Base-by-base conservation (phyloP, 2,329 filamentous ascomycete genomes). In the Apiospora aurea region DNA sequence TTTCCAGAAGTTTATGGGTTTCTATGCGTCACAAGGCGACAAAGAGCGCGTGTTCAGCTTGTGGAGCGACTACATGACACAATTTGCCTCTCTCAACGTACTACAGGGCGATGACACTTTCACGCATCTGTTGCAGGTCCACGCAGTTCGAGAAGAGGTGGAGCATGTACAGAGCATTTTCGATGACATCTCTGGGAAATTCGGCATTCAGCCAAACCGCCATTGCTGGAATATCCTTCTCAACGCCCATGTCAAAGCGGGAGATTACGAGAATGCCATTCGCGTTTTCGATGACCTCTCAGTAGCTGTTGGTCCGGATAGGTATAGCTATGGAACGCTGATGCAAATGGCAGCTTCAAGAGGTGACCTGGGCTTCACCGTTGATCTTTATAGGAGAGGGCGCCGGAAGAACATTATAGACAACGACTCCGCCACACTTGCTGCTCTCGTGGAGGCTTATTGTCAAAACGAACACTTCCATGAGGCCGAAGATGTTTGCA, bases 171-270 rank as follows among this genome's bases (percentile, higher is more conserved):
- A 88, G 69, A 80, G 84, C 26, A 87, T 91, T 47, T 92, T 98
- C 73, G 78, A 89, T 67, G 84, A 87, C n/a, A 89, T 96, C 71
- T 78, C 80, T 34, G 76, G 82, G 8, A 84, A 89, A 69, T 91
- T 91, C 76, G 81, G 84, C 0, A 76, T 92, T 21, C 75, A 83
- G 57, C 92, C 91, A 8, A 89, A 90, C 74, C 80, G 87, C 1
- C 79, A 85, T 47, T 90, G 88, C 74, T 97, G 93, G 92, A 97
- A 97, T 78, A 90, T 91, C 29, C 81, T 97, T 41, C 85, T 98
- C 66, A 90, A 92, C 77, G 91, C 92, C 2, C 89, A 95, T 80
- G 86, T 87, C 24, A 90, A 90, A 75, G 87, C 88, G 0, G 86
- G 89, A 67, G 90, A 96, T 78, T 87, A 93, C 61, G 85, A 89